Conservation (phyloP, 2,329 filamentous ascomycete genomes). For the Arthrocladium fulminans region DNA sequence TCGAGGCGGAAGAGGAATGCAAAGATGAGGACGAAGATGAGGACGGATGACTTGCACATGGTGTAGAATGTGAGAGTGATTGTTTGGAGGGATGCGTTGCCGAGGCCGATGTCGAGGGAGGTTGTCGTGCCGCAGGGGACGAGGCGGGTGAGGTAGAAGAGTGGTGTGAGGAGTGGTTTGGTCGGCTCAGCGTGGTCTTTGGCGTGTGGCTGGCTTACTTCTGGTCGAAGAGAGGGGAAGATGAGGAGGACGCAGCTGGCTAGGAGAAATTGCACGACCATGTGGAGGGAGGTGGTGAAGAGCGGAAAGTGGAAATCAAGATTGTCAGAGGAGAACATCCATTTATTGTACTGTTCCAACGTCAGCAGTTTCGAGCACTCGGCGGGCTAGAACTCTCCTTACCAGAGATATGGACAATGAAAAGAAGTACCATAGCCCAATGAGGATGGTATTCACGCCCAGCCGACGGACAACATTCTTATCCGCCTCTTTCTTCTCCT, state of each 20-base stretch:
- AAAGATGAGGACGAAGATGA: conserved; percentile 91
- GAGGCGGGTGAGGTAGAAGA: conserved; percentile 87
- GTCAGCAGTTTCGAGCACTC: conserved; percentile 14
- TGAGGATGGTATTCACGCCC: conserved; percentile 68
- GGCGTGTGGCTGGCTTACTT: conserved; percentile 25
- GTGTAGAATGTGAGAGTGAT: conserved; percentile 97
- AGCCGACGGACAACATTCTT: conserved; percentile 61
- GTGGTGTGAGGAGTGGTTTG: conserved; percentile 66
- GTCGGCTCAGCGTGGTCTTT: conserved; percentile 31
- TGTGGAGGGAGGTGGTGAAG: conserved; percentile 91
- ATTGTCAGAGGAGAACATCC: conserved; percentile 82
- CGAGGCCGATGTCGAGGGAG: conserved; percentile 87
- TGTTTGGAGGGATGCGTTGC: conserved; percentile 91
- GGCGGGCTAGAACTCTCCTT: conserved; percentile 32
- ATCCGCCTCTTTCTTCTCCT: conserved; percentile 63
- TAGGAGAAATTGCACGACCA: conserved; percentile 85
- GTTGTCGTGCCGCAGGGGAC: conserved; percentile 88
- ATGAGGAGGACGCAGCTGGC: conserved; percentile 70
- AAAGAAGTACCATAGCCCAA: conserved; percentile 82
- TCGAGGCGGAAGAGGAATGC: conserved; percentile 92
- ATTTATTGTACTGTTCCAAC: conserved; percentile 82
- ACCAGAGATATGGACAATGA: conserved; percentile 87
- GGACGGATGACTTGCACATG: conserved; percentile 97
- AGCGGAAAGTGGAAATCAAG: conserved; percentile 90
- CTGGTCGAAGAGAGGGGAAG: conserved; percentile 70